phyloP scores from a whole-genome alignment of 2,329 filamentous ascomycete species.

The Chaetomiaceae sp. region DNA sequence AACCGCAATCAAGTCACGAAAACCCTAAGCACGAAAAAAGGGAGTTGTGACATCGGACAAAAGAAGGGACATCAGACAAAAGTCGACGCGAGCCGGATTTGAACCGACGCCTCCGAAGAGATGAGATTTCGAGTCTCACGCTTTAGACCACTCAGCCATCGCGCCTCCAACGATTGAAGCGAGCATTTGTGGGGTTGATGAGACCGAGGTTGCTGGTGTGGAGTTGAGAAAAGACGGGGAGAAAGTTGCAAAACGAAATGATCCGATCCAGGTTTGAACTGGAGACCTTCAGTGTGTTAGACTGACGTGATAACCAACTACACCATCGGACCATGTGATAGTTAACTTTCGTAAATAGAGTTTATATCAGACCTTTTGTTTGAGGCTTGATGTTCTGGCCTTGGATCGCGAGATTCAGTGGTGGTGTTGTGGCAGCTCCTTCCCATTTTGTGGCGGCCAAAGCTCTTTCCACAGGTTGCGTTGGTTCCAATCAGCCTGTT shows the following conservation, averaged over 20 bases:
- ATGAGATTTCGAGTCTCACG: slow-evolving; percentile 19
- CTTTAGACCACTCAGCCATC: slow-evolving; percentile 17
- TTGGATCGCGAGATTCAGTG: too few species aligned
- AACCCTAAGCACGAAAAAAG: too few species aligned
- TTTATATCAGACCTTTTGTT: too few species aligned
- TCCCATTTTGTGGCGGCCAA: too few species aligned
- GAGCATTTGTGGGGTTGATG: not conserved
- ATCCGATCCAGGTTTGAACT: slow-evolving; percentile 29
- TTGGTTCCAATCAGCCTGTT: too few species aligned
- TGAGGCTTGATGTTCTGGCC: too few species aligned
- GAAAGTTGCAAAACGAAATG: slow-evolving; percentile 14
- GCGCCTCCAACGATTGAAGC: slow-evolving; percentile 3
- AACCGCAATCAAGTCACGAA: too few species aligned
- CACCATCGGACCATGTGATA: slow-evolving; percentile 27
- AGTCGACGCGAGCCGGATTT: slow-evolving; percentile 18
- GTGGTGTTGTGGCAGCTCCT: too few species aligned
- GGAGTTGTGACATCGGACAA: too few species aligned
- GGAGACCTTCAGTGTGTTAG: slow-evolving; percentile 39
- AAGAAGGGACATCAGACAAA: too few species aligned
- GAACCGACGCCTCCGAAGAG: slow-evolving; percentile 20
- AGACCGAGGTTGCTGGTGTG: not conserved
- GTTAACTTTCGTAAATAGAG: not conserved
- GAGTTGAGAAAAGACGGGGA: not conserved
- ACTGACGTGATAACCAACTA: slow-evolving; percentile 48
- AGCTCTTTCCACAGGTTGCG: too few species aligned